Percentiles rank a stretch among this genome's conserved stretches.
Conservation (phyloP, 1,284 basidiomycete genomes). For the Sutorius eximius region DNA sequence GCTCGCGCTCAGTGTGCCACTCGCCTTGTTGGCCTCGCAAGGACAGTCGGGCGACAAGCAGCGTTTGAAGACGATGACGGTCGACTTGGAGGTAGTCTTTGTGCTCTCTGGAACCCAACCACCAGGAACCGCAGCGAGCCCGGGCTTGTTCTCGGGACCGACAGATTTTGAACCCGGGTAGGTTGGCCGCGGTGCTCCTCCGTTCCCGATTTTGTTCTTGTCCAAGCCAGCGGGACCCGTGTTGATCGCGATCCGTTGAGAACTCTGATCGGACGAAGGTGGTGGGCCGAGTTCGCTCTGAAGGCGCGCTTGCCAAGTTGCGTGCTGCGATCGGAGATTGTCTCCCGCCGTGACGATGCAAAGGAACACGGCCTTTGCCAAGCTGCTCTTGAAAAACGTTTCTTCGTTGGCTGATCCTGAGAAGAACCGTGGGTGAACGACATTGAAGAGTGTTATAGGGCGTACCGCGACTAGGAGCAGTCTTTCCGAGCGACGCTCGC, state of each 20-base stretch:
- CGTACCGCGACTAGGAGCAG: background rate
- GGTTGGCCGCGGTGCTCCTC: background rate
- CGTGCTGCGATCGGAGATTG: slow-evolving; percentile 13
- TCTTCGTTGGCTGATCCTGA: slow-evolving; percentile 4
- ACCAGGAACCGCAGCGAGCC: background rate
- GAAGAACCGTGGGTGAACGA: background rate
- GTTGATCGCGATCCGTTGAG: background rate
- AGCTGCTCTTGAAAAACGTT: slow-evolving; percentile 5
- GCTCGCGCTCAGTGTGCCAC: background rate
- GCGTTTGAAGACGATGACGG: slow-evolving; percentile 8
- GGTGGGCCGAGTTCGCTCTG: slow-evolving; percentile 1
- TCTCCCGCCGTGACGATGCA: slow-evolving; percentile 12
- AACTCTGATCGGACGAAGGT: background rate
- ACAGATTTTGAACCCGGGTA: background rate
- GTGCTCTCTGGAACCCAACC: background rate
- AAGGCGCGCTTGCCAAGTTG: slow-evolving; percentile 15
- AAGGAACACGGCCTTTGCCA: slow-evolving; percentile 12
- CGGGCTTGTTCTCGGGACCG: background rate
- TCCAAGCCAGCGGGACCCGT: background rate
- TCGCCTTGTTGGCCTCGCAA: slow-evolving; percentile 12
- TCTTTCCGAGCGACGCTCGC: slow-evolving; percentile 8
- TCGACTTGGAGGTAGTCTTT: background rate
- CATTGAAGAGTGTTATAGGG: background rate
- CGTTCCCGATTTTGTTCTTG: background rate
- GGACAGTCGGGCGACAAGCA: slow-evolving; percentile 15